Evolutionary conservation across 2,329 filamentous ascomycete genomes (phyloP).

Genomic region (Scedosporium boydii): DNA sequence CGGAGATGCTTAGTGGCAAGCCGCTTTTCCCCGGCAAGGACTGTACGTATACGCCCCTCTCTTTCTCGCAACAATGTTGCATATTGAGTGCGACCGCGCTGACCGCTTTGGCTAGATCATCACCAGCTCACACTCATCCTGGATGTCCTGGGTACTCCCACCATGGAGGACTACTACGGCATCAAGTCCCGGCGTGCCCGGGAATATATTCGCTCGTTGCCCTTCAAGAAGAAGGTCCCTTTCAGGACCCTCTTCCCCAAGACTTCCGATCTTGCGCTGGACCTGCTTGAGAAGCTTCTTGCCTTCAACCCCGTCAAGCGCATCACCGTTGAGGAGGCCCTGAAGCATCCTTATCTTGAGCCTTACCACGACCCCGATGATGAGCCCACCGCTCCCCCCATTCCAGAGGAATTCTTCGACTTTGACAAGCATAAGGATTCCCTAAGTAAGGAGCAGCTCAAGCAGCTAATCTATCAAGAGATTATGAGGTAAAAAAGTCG

Average conservation of each 20-base stretch:
- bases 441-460: constrained; percentile 95
- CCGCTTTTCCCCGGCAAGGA: constrained; percentile 97
- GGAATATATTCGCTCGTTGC: constrained; percentile 95
- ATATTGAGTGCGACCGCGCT: background rate
- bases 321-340: constrained; percentile 92
- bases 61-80: background rate
- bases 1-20: constrained; percentile 98
- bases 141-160: constrained; percentile 93
- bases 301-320: constrained; percentile 98
- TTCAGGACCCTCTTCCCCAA: constrained; percentile 97
- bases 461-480: constrained; percentile 95
- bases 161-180: constrained; percentile 99
- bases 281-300: constrained; percentile 88
- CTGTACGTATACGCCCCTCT: constrained; percentile 49
- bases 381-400: constrained; percentile 91
- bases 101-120: constrained; percentile 57
- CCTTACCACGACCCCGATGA: constrained; percentile 98
- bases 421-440: constrained; percentile 99
- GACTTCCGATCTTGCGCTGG: constrained; percentile 93
- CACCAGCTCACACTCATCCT: constrained; percentile 96
- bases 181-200: constrained; percentile 97
- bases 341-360: constrained; percentile 96
- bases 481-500: constrained; percentile 55
- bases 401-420: constrained; percentile 98
- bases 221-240: constrained; percentile 99